Base-by-base conservation (phyloP, 2,329 filamentous ascomycete species). In the Calonectria pauciramosa region DNA sequence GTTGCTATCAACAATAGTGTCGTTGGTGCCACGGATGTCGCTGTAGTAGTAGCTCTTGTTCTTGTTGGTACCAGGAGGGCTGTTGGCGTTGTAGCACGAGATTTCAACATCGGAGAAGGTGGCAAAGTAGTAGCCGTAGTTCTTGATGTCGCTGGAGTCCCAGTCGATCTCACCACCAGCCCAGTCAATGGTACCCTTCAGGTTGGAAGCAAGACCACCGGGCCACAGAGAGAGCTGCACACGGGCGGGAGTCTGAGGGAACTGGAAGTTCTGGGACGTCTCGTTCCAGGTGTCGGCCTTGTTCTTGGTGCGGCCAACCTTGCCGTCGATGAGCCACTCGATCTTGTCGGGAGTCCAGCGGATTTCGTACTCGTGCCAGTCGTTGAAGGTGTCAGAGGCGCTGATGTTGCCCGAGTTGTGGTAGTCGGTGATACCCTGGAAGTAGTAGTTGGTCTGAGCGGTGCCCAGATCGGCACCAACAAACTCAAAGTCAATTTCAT, bases 401-500 rank as follows among this genome's bases (percentile, higher is more conserved):
- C 90, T 90, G 63, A 96, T 91, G 84, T 98, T 96, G 70, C 85
- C 88, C 13, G 92, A 93, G 83, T 98, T 95, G 77, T 91, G 88
- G 83, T 98, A 99, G 85, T 96, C 90, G 49, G 95, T 93, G 77
- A 98, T 93, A 82, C 97, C 97, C 87, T 98, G 96, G 87, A 94
- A 98, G 87, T 98, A 99, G 89, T 93, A 99, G 88, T 99, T 99
- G 83, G 96, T 97, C 88, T 99, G 96, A 23, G 94, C 95, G 76
- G 90, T 91, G 60, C 88, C 83, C 76, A 98, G 88, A 82, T 98
- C 95, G 56, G 91, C 91, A 78, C 97, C 97, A 70, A 99, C 91
- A 84, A 94, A 99, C 85, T 99, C 97, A 84, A 95, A 99, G 87
- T 99, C 97, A 82, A 99, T 98, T 86, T 99, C 97, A 83, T 99